These are phyloP conservation scores for Mitragyna speciosa DNA, from an alignment of 257 asterid species.

Conservation along the genomic window DNA sequence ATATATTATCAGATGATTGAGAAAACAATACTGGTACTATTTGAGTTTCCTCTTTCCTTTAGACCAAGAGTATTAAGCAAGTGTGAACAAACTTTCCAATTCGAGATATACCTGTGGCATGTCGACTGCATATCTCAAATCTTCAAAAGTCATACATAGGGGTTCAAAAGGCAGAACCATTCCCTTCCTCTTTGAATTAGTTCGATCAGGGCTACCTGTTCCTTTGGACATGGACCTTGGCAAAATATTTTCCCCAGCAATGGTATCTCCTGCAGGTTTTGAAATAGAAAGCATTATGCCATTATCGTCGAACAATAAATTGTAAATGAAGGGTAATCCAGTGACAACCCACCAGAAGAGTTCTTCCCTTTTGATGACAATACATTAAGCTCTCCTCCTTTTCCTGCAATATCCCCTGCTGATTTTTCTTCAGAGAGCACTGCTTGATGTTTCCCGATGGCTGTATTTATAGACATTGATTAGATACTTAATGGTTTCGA, in stretches of 20 bases:
- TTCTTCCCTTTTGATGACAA: slow-evolving; percentile 27
- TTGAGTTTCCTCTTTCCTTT: too few relatives aligned
- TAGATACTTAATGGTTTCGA: too few relatives aligned
- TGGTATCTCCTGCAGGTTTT: background rate
- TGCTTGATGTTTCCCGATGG: slow-evolving; percentile 63
- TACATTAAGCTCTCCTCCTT: slow-evolving; percentile 33
- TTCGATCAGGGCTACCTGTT: slow-evolving; percentile 5
- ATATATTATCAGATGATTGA: too few relatives aligned
- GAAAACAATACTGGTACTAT: too few relatives aligned
- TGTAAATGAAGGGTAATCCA: too few relatives aligned
- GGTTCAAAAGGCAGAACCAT: slow-evolving; percentile 91
- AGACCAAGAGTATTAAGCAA: background rate
- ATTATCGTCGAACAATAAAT: background rate
- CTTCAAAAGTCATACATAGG: slow-evolving; percentile 72
- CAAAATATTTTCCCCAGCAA: background rate
- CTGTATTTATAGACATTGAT: slow-evolving; percentile 38
- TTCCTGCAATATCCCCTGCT: slow-evolving; percentile 30
- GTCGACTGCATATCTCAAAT: slow-evolving; percentile 75
- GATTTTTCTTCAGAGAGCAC: slow-evolving; percentile 40
- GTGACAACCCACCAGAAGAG: background rate
- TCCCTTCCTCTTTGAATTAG: slow-evolving; percentile 55
- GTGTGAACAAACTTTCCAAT: too few relatives aligned
- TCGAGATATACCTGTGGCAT: slow-evolving; percentile 60
- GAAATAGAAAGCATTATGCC: background rate
- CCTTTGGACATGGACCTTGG: slow-evolving; percentile 7